Base-by-base conservation (phyloP, 805 yeast species). In the Millerozyma acaciae region DNA sequence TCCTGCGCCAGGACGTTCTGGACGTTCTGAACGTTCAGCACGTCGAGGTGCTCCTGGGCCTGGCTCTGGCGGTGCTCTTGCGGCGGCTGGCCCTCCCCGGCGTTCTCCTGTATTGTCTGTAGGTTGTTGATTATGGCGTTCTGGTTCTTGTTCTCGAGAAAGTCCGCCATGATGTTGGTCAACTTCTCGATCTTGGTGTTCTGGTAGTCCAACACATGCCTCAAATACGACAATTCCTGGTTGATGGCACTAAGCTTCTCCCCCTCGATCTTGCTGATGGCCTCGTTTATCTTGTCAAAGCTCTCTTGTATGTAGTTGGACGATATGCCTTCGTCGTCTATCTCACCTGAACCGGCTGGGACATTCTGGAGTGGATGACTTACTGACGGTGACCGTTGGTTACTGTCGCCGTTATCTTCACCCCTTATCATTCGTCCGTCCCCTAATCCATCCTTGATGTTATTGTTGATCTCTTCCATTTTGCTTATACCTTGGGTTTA, bases 161-260 rank as follows among this genome's bases (percentile, higher is more conserved):
- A 42, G 9, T 63, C 68, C 16, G 55, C 45, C 29, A 64, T 51
- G 30, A 62, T 45, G 29, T 40, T 44, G 21, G 65, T 50, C 36
- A 65, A 48, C 44, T 65, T 64, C 29, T 64, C 70, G 29, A 65
- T 55, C 42, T 61, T 62, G 35, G 41, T 47, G 44, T 52, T 55
- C 39, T 64, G 70, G 41, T 55, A 61, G 16, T 62, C 68, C 10
- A 65, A 44, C 15, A 63, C 47, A 30, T 57, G 62, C 28, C 66
- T 54, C 18, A 65, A 43, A 36, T 57, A 61, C 15, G 54, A 53
- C 27, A 65, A 45, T 32, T 65, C 70, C 32, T 58, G 61, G 34
- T 43, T 50, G 9, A 50, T 35, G 5, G 40, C 23, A 7, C 26
- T 21, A 4, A 58, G 37, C 37, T 52, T 53, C 14, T 60, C 65